Evolutionary conservation across 2,329 filamentous ascomycete genomes (phyloP), one percentile per base, ranked within the genome.

Genomic region (Ophiostoma piceae): DNA sequence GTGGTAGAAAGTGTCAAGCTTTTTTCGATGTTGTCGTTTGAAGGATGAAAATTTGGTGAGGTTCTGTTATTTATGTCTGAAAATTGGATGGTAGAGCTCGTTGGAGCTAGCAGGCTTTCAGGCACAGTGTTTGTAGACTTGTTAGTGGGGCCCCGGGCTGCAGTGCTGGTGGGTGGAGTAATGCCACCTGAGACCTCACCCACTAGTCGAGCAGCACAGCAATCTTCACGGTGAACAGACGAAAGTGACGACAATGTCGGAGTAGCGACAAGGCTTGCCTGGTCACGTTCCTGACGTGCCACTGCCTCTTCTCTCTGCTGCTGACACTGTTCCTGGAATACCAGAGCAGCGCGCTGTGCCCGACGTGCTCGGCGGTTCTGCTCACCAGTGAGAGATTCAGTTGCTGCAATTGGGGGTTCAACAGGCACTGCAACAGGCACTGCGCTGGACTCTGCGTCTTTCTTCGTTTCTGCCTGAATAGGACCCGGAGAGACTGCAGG

Each of bases 301-400:
- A 67, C 71, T 5, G 57, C 72, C 22, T 72, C 73, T 14, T 68
- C 71, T 16, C 73, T 68, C 51, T 70, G 70, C 14, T 67, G 66
- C 47, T 72, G 69, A 9, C 69, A 66, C 65, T 73, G 71, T 32
- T 74, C 73, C 14, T 70, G 70, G 62, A 71, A 74, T 29, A 72
- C 71, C 41, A 70, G 22, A 22, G 67, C 68, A 16, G 73, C 73
- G 12, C 73, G 72, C 62, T 74, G 70, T 32, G 72, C 72, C 6
- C 73, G 72, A 9, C 73, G 73, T 12, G 71, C 70, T 9, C 73
- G 72, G 5, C 73, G 71, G 29, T 4, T 68, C 26, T 72, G 57
- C 3, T 71, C 72, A 35, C 43, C 37, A 19, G 19, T 69, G 3
- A 32, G 16, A n/a, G 32, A 37, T 57, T 26, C 16, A 32, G 26